A percentile compares a stretch with the other conserved stretches of the same genome.
These are phyloP conservation scores for Phytophthora cactorum DNA, from an alignment of 352 stramenopile species.

Conservation along the genomic window DNA sequence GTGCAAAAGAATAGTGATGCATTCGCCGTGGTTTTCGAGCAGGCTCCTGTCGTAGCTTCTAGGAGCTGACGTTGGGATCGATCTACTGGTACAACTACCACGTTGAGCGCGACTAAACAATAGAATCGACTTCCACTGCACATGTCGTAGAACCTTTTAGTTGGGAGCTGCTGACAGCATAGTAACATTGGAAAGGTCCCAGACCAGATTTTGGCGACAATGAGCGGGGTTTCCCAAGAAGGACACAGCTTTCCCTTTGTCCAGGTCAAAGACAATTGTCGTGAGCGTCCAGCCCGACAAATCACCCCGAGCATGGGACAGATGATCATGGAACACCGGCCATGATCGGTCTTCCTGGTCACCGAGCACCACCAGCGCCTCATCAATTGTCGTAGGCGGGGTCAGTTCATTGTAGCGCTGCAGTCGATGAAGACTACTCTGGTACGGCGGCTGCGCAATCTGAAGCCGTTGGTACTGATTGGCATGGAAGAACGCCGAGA, in stretches of 20 bases:
- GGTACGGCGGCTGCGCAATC: slow-evolving; percentile 62
- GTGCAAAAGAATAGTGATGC: no score
- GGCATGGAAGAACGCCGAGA: slow-evolving; percentile 66
- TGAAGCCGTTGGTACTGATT: slow-evolving; percentile 81
- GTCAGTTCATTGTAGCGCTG: slow-evolving; percentile 61
- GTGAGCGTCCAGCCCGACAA: slow-evolving; percentile 76
- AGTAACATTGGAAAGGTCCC: slow-evolving; percentile 52
- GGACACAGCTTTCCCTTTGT: slow-evolving; percentile 46
- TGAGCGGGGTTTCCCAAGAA: slow-evolving; percentile 54
- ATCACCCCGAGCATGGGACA: slow-evolving; percentile 64
- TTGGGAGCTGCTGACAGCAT: slow-evolving; percentile 12
- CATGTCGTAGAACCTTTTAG: not conserved
- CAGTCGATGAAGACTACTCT: slow-evolving; percentile 74
- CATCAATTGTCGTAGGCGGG: slow-evolving; percentile 43
- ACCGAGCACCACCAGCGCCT: slow-evolving; percentile 64
- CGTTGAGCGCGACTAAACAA: not conserved
- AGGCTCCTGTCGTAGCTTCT: no score
- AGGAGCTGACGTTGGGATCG: no score
- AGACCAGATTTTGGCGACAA: slow-evolving; percentile 43
- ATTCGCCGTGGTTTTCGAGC: no score
- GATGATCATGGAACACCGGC: slow-evolving; percentile 67
- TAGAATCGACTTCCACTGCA: no score
- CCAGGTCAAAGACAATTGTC: slow-evolving; percentile 71
- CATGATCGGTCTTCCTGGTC: slow-evolving; percentile 66
- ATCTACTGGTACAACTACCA: no score